Conservation (phyloP, 768 basidiomycete genomes). For the Obba rivulosa region DNA sequence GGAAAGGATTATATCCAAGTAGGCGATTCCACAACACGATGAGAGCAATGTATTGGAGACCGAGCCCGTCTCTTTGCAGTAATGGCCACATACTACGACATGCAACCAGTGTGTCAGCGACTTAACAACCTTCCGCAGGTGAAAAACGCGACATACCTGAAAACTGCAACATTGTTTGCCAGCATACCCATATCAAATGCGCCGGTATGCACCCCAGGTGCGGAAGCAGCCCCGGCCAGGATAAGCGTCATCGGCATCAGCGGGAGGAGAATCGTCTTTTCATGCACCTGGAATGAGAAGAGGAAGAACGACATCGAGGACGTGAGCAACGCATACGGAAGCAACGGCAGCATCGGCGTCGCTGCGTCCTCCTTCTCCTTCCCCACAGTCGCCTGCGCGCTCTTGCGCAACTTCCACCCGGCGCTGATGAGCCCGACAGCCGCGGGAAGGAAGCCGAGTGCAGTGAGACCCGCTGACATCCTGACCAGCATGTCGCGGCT, state of each 20-base stretch:
- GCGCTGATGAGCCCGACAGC: constrained; percentile 41
- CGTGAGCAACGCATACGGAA: constrained; percentile 76
- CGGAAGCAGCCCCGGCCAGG: constrained; percentile 44
- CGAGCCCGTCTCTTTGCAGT: constrained; percentile 72
- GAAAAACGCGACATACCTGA: constrained; percentile 53
- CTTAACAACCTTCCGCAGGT: neutral
- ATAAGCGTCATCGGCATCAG: constrained; percentile 80
- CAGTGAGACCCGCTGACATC: constrained; percentile 62
- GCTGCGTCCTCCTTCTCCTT: constrained; percentile 3
- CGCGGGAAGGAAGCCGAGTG: constrained; percentile 62
- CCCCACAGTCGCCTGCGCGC: constrained; percentile 1
- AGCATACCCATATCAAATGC: constrained; percentile 64
- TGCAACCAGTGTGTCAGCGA: neutral
- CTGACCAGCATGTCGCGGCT: constrained; percentile 48
- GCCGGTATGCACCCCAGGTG: constrained; percentile 37
- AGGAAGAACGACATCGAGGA: constrained; percentile 91
- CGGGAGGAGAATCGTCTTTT: constrained; percentile 86
- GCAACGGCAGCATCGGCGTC: constrained; percentile 55
- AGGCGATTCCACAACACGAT: constrained; percentile 77
- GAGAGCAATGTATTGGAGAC: constrained; percentile 64
- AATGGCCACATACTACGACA: constrained; percentile 84
- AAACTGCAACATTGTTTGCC: constrained; percentile 79
- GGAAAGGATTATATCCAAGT: constrained; percentile 72
- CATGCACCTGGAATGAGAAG: constrained; percentile 95
- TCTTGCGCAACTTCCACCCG: constrained; percentile 27